Evolutionary conservation across 352 stramenopile genomes (phyloP), one percentile per base, ranked within the genome.

Genomic region (Pythium dissimile): DNA sequence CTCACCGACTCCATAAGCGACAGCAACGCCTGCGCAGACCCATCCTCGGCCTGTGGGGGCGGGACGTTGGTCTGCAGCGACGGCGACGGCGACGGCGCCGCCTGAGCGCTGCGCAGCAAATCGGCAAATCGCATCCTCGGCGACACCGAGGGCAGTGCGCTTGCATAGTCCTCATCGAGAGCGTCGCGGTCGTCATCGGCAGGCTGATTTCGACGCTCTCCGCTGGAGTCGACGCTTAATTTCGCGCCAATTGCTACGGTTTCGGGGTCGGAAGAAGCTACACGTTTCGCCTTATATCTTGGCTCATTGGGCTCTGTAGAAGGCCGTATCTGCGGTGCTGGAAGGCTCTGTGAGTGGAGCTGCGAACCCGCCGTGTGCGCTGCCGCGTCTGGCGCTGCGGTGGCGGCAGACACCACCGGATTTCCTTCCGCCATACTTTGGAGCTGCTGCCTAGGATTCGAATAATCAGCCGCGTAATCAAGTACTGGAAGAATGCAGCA

Each of bases 381-480:
- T 35, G 38, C 28, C 27, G 30, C 30, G 30, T 15, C 26, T 27
- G 11, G 20, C 46, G 32, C 46, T 54, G 27, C 27, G 39, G 23
- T 8, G 39, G 39, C 23, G 8, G 37, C 37, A 9, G 37, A 38
- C n/a, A 41, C 12, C 26, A 34, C 44, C 6, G 24, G 5, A n/a
- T 16, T 10, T 2, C 26, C 28, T 43, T 20, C 30, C n/a, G 13
- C 3, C 27, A 27, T 41, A 3, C 11, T 28, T 15, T 42, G 3
- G 31, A 41, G 24, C 30, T 5, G 10, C 27, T 28, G 28, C 26
- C 21, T 47, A 15, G 2, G 15, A 16, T 53, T 34, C 43, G 34
- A 42, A 62, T 62, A 62, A 64, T 64, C 56, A 64, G 8, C 31
- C 46, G 56, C 56, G 56, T 64, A 64, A 64, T 56, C 56, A 63